Conservation (phyloP, 768 basidiomycete genomes). For the Cyathus striatus region DNA sequence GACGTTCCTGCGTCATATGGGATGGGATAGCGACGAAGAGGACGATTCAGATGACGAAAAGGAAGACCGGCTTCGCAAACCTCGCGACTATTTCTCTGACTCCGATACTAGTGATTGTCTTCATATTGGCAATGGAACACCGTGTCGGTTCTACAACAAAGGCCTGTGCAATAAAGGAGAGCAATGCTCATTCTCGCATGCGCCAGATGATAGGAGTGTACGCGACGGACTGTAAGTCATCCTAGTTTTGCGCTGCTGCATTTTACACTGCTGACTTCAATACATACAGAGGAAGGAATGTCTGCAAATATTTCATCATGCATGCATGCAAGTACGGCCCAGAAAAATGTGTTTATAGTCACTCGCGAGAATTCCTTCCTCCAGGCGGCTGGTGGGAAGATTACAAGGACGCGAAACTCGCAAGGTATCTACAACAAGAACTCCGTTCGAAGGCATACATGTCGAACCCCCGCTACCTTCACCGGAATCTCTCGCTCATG, state of each 20-base stretch:
- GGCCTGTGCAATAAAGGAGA: conserved; percentile 34
- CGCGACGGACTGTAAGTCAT: conserved; percentile 42
- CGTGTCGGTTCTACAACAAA: conserved; percentile 52
- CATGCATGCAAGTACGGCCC: conserved; percentile 31
- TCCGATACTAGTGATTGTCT: conserved; percentile 50
- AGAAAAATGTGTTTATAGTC: conserved; percentile 33
- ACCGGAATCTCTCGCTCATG: too few species aligned
- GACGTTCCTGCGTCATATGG: neutral
- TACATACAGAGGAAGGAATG: conserved; percentile 37
- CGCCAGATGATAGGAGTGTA: conserved; percentile 43
- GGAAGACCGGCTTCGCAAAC: conserved; percentile 26
- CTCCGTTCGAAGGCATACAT: too few species aligned
- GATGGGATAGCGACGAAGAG: conserved; percentile 8
- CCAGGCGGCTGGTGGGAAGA: conserved; percentile 33
- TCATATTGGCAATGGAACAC: conserved; percentile 38
- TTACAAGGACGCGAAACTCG: conserved; percentile 9
- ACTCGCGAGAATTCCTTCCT: conserved; percentile 35
- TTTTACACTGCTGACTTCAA: neutral
- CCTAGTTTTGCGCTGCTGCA: neutral
- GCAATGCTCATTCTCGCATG: conserved; percentile 41
- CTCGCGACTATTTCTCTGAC: conserved; percentile 31
- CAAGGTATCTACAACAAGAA: too few species aligned
- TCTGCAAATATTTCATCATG: conserved; percentile 37
- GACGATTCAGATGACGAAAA: conserved; percentile 12
- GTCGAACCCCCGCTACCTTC: too few species aligned